Percentiles rank a stretch among this genome's conserved stretches.
These are phyloP conservation scores for Sodiomyces alkalinus DNA, from an alignment of 2,329 filamentous ascomycete species.

Conservation along the genomic window DNA sequence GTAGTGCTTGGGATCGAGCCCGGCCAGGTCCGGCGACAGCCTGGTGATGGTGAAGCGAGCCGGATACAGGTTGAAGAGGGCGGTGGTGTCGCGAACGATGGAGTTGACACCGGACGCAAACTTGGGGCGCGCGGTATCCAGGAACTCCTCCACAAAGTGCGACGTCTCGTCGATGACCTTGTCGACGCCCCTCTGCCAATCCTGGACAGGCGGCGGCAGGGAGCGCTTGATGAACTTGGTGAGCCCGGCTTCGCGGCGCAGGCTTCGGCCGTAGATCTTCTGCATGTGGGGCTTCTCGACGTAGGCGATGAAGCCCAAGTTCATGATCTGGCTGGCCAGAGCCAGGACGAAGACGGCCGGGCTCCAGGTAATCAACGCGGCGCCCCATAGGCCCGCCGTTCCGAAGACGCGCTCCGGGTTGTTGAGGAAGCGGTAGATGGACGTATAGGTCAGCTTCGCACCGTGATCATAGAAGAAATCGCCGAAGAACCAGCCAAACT, in stretches of 20 bases:
- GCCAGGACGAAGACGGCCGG: conserved; percentile 76
- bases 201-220: conserved; percentile 67
- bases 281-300: conserved; percentile 97
- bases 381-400: conserved; percentile 88
- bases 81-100: conserved; percentile 75
- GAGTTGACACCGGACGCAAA: conserved; percentile 74
- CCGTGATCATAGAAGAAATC: conserved; percentile 95
- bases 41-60: conserved; percentile 71
- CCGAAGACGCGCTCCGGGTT: conserved; percentile 93
- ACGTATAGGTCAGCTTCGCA: conserved; percentile 83
- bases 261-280: conserved; percentile 77
- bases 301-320: conserved; percentile 76
- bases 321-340: conserved; percentile 70
- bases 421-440: conserved; percentile 96
- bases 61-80: conserved; percentile 80
- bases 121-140: conserved; percentile 74
- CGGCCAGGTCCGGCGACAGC: conserved; percentile 64
- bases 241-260: conserved; percentile 77
- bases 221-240: conserved; percentile 83
- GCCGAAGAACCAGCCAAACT: conserved; percentile 98
- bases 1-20: conserved; percentile 68
- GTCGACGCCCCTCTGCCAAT: conserved; percentile 76
- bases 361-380: conserved; percentile 86
- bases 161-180: conserved; percentile 73
- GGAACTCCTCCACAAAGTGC: conserved; percentile 79